phyloP scores from a whole-genome alignment of 495 filamentous ascomycete genomes.

The Gamarada debralockiae region DNA sequence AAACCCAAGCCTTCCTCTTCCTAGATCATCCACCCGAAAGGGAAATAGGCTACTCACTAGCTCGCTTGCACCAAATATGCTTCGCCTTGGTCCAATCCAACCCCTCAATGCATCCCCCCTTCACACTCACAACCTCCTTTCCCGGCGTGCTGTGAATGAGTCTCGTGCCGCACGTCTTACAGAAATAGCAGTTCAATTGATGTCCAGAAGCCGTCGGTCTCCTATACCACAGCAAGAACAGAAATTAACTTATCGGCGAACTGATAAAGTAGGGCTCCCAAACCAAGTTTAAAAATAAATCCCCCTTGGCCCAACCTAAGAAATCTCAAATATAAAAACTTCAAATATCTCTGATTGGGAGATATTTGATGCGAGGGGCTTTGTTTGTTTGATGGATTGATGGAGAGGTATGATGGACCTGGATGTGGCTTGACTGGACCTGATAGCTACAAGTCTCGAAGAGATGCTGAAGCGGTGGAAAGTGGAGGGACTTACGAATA shows the following conservation, averaged over 20 bases:
- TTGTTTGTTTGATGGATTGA: too few species aligned
- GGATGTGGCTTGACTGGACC: too few species aligned
- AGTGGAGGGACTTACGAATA: conserved; percentile 37
- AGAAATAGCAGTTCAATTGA: conserved; percentile 52
- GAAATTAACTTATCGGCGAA: neutral
- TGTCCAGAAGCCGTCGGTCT: conserved; percentile 41
- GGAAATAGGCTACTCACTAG: neutral
- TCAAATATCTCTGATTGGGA: too few species aligned
- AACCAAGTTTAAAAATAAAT: neutral
- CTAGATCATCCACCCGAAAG: neutral
- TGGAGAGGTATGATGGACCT: too few species aligned
- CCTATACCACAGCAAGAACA: conserved; percentile 11
- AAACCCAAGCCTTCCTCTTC: too few species aligned
- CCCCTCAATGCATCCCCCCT: conserved; percentile 57
- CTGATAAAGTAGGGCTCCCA: neutral
- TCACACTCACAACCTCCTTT: conserved; percentile 51
- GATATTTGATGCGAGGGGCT: too few species aligned
- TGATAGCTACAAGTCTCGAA: neutral
- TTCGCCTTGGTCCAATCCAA: conserved; percentile 51
- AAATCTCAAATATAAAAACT: too few species aligned
- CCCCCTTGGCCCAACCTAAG: too few species aligned
- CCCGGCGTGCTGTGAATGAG: conserved; percentile 51
- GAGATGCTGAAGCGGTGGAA: neutral
- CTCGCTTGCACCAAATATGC: conserved; percentile 38
- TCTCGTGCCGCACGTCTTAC: conserved; percentile 54